Conservation (phyloP, 306 rosid species). For the Trifolium dubium region DNA sequence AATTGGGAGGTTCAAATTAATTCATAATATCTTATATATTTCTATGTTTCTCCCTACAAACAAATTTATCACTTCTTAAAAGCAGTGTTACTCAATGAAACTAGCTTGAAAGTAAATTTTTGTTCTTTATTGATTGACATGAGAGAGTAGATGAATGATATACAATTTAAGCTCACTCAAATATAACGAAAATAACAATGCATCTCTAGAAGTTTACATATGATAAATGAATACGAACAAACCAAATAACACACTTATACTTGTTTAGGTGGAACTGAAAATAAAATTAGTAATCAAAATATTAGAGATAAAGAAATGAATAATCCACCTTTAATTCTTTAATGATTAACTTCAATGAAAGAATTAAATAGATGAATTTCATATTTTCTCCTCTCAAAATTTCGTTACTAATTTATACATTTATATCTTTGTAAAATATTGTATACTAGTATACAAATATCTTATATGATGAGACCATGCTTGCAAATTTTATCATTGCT, state of each 20-base stretch:
- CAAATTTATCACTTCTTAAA: background rate
- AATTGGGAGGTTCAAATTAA: no score
- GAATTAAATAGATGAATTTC: background rate
- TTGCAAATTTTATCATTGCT: slow-evolving; percentile 11
- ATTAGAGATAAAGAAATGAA: background rate
- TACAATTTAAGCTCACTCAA: background rate
- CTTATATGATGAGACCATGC: background rate
- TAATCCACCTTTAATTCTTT: background rate
- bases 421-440: background rate
- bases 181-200: background rate
- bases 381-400: background rate
- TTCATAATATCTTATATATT: background rate
- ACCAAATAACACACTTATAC: background rate
- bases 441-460: background rate
- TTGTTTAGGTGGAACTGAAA: background rate
- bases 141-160: background rate
- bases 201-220: background rate
- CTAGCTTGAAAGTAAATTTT: background rate
- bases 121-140: background rate
- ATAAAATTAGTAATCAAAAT: background rate
- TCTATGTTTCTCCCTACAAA: background rate
- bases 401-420: background rate
- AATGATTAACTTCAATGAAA: background rate
- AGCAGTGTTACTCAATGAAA: background rate
- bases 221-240: background rate